These are phyloP conservation scores for Trichoderma sp. DNA, from an alignment of 2,329 filamentous ascomycete genomes.

Conservation along the genomic window DNA sequence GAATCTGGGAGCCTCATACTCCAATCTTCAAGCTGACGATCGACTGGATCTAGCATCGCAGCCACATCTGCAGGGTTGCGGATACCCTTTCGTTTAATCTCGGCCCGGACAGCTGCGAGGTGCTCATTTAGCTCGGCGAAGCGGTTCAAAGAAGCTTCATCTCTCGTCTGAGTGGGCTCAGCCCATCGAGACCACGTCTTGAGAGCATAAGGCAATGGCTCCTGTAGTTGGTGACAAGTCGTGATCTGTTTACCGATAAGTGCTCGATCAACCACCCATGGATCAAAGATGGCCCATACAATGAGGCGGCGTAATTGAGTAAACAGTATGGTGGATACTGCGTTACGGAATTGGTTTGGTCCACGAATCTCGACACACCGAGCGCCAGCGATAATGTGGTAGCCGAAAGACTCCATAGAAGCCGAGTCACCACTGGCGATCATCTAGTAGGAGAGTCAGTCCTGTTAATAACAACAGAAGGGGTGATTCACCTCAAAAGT, in stretches of 20 bases:
- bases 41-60: not conserved
- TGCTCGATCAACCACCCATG: not conserved
- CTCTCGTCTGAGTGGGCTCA: not conserved
- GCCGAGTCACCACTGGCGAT: slow-evolving; percentile 21
- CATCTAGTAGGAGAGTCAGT: slow-evolving; percentile 5
- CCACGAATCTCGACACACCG: slow-evolving; percentile 25
- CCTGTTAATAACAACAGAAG: not conserved
- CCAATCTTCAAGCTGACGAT: not conserved
- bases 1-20: not conserved
- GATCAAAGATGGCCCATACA: not conserved
- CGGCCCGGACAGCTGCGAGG: not conserved
- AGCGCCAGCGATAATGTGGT: slow-evolving; percentile 25
- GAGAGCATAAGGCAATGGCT: not conserved
- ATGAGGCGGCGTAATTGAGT: not conserved
- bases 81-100: not conserved
- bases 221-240: not conserved
- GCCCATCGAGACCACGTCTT: not conserved
- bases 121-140: not conserved
- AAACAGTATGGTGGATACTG: not conserved
- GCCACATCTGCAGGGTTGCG: not conserved
- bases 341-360: slow-evolving; percentile 19
- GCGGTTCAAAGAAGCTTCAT: not conserved
- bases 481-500: slow-evolving; percentile 23
- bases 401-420: slow-evolving; percentile 24
- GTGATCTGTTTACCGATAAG: not conserved